These are phyloP conservation scores for Candida schatavii DNA, from an alignment of 805 yeast species.

Conservation along the genomic window DNA sequence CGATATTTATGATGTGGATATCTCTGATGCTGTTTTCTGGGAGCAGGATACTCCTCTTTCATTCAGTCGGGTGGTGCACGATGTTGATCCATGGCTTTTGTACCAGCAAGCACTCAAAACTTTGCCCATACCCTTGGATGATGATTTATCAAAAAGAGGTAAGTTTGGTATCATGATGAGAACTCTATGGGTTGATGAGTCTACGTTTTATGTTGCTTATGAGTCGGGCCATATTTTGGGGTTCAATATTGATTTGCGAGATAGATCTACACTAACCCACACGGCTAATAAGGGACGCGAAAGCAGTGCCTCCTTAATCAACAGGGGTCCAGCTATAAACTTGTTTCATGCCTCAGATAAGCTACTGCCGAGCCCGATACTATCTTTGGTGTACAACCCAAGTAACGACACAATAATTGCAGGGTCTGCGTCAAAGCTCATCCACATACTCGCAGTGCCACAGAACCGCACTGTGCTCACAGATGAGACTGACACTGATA, in stretches of 20 bases:
- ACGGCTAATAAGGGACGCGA: neutral
- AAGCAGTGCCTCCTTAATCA: conserved; percentile 16
- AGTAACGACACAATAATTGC: conserved; percentile 27
- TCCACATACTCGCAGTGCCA: conserved; percentile 25
- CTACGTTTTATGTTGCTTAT: conserved; percentile 53
- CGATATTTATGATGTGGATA: conserved; percentile 49
- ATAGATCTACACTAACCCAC: neutral
- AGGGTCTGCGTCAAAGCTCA: conserved; percentile 48
- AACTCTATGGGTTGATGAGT: conserved; percentile 33
- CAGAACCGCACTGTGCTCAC: neutral
- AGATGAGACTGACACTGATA: neutral
- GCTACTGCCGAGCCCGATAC: conserved; percentile 56
- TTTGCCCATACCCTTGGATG: conserved; percentile 12
- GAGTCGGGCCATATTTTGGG: conserved; percentile 64
- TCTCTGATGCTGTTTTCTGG: neutral
- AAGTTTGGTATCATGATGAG: conserved; percentile 69
- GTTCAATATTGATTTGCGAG: conserved; percentile 16
- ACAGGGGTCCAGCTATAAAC: conserved; percentile 20
- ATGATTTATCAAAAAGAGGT: conserved; percentile 23
- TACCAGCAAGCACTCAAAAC: conserved; percentile 11
- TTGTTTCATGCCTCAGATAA: conserved; percentile 21
- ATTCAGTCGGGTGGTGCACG: conserved; percentile 31
- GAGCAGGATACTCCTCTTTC: conserved; percentile 7
- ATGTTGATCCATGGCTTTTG: conserved; percentile 25
- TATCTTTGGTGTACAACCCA: conserved; percentile 37